Conservation (phyloP, 129 eudicot genomes). For the Lonicera japonica region DNA sequence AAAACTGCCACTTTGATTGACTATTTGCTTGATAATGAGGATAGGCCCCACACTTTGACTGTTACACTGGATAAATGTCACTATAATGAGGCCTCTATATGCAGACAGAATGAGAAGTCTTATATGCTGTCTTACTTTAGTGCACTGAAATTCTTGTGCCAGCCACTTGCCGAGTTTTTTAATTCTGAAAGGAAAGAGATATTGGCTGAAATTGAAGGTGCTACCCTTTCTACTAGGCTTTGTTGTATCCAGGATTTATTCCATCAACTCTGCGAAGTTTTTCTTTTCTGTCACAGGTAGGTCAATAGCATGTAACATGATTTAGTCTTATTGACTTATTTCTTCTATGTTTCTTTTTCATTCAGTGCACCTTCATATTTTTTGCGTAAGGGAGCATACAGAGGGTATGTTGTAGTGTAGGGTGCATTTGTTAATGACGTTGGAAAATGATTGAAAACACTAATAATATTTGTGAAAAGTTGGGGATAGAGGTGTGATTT, state of each 20-base stretch:
- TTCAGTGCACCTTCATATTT: neutral
- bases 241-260: conserved; percentile 39
- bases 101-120: conserved; percentile 12
- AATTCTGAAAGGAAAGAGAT: conserved; percentile 43
- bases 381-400: no score
- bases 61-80: conserved; percentile 18
- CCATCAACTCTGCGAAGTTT: conserved; percentile 35
- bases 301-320: conserved; percentile 7
- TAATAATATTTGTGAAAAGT: no score
- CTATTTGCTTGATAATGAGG: conserved; percentile 32
- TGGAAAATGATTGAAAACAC: no score
- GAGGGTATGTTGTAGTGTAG: no score
- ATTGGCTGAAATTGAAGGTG: conserved; percentile 36
- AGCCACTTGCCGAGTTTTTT: conserved; percentile 58
- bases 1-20: conserved; percentile 18
- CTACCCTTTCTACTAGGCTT: conserved; percentile 23
- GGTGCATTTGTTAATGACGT: no score
- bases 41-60: conserved; percentile 31
- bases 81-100: conserved; percentile 2
- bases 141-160: conserved; percentile 66
- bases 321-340: neutral
- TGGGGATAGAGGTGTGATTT: no score
- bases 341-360: neutral
- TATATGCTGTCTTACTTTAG: conserved; percentile 33
- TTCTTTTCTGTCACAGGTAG: conserved; percentile 44